Base-by-base conservation (phyloP, 192 early-diverging fungal genomes). In the Umbelopsis ramanniana region DNA sequence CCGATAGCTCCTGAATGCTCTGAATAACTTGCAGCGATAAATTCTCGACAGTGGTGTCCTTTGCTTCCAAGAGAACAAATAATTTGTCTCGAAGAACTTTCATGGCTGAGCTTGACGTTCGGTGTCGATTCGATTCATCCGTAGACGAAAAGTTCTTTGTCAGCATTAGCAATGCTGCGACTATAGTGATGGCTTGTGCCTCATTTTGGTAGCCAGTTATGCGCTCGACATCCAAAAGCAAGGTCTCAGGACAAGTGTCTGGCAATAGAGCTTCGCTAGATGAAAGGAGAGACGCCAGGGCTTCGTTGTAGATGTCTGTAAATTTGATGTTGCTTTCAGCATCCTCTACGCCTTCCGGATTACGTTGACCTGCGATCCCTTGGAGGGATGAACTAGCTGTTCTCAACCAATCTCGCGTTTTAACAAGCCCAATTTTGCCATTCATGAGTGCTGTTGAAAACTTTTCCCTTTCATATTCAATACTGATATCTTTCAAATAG, bases 151-250 rank as follows among this genome's bases (percentile, higher is more conserved):
- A 72, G 68, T 93, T 94, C 72, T 88, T 88, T 8, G 89, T 80
- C 22, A 96, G 76, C 82, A 92, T 92, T 46, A 91, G 40, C 72
- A 96, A 77, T 0, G 88, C 85, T 14, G 90, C 84, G 3, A 89
- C 86, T 37, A 93, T 84, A 0, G 83, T 87, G 24, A 94, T 63
- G 0, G 87, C 85, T 66, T 94, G 92, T 1, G 84, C 76, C 55
- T 93, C 91, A 71, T 93, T 93, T 77, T 94, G 93, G 67, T 85
- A 88, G 0, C 67, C 80, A 53, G 75, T 82, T 37, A 96, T 55
- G 0, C 93, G 86, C 10, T 87, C 79, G 14, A 79, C 77, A 72
- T 96, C 95, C 60, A 95, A 70, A 4, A 70, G 35, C 22, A 94
- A 74, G 0, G 95, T 95, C 70, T 93, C 93, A 0, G 94, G 90